A percentile compares a stretch with the other conserved stretches of the same genome.
Evolutionary conservation across 768 basidiomycete genomes (phyloP).

Genomic region (Xanthoconium stramineum): DNA sequence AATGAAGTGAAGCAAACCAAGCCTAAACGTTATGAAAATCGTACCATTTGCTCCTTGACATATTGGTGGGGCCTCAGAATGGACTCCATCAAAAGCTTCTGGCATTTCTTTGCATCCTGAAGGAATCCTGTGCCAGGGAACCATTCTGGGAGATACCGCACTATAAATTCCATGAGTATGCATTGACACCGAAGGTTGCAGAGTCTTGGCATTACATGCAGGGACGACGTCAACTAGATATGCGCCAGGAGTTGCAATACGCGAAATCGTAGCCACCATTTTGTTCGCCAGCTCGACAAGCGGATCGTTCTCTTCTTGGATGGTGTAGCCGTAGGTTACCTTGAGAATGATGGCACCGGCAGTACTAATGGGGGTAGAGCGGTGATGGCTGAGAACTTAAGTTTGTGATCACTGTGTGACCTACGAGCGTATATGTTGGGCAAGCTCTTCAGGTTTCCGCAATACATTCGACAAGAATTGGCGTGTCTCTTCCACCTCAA

Average conservation of each 20-base stretch:
- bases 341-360: slow-evolving; percentile 33
- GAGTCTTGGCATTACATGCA: slow-evolving; percentile 2
- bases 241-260: slow-evolving; percentile 1
- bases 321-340: slow-evolving; percentile 40
- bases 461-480: slow-evolving; percentile 19
- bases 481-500: slow-evolving; percentile 18
- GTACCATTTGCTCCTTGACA: slow-evolving; percentile 48
- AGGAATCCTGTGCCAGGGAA: slow-evolving; percentile 36
- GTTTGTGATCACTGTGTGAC: not conserved
- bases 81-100: slow-evolving; percentile 32
- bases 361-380: slow-evolving; percentile 2
- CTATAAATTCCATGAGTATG: slow-evolving; percentile 11
- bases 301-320: slow-evolving; percentile 34
- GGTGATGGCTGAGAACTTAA: not conserved
- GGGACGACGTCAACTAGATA: slow-evolving; percentile 26
- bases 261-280: slow-evolving; percentile 16
- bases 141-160: slow-evolving; percentile 34
- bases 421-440: slow-evolving; percentile 20
- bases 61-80: slow-evolving; percentile 43
- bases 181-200: not conserved
- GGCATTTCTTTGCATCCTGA: slow-evolving; percentile 26
- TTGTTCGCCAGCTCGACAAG: slow-evolving; percentile 31
- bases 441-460: slow-evolving; percentile 12
- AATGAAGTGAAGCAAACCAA: not conserved
- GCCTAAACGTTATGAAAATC: not conserved